Conservation (phyloP, 2,329 filamentous ascomycete species). For the Dactylella cylindrospora region DNA sequence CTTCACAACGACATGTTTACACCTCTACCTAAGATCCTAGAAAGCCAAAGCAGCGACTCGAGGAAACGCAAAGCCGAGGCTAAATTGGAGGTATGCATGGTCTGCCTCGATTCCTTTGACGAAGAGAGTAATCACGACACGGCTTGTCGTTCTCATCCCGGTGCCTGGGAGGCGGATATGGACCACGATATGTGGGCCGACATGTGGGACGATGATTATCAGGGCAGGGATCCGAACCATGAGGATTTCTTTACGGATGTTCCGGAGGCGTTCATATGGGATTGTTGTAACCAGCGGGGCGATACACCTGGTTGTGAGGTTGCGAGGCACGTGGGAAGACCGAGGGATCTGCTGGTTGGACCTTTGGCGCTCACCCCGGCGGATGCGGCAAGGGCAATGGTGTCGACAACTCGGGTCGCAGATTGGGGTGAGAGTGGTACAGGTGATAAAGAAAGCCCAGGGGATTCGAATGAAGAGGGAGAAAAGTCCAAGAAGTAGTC, state of each 20-base stretch:
- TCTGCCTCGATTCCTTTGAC: constrained; percentile 2
- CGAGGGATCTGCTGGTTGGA: too few species aligned
- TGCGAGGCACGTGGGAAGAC: constrained; percentile 3
- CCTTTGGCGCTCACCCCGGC: too few species aligned
- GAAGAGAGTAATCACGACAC: constrained; percentile 18
- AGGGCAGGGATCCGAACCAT: constrained; percentile 3
- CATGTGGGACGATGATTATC: neutral
- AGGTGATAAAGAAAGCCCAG: too few species aligned
- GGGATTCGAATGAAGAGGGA: too few species aligned
- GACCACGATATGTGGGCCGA: constrained; percentile 11
- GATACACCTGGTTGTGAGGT: constrained; percentile 13
- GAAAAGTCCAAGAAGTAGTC: too few species aligned
- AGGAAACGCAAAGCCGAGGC: constrained; percentile 9
- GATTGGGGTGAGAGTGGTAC: too few species aligned
- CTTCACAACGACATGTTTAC: constrained; percentile 1
- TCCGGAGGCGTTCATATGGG: constrained; percentile 15
- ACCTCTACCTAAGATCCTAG: too few species aligned
- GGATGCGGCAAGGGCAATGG: too few species aligned
- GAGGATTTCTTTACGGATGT: constrained; percentile 21
- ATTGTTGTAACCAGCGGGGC: constrained; percentile 13
- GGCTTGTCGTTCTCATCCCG: constrained; percentile 6
- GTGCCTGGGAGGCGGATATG: constrained; percentile 9
- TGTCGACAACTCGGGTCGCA: too few species aligned
- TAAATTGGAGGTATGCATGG: constrained; percentile 8
- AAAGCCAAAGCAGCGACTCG: constrained; percentile 3